Base-by-base conservation (phyloP, 306 rosid genomes). In the Gleditsia sinensis region DNA sequence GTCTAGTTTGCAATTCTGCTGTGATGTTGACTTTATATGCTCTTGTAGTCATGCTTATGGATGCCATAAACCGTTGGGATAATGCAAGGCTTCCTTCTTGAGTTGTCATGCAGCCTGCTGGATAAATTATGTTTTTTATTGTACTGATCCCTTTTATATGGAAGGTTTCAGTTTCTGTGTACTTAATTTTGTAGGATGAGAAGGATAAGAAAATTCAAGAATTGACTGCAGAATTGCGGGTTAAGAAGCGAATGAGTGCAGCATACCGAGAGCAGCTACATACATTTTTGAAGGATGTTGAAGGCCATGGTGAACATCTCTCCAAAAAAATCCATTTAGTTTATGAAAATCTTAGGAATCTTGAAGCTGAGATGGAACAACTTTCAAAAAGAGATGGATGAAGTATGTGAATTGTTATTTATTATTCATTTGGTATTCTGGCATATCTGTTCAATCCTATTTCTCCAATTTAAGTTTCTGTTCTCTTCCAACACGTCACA, bases 131-230 rank as follows among this genome's bases (percentile, higher is more conserved):
- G 36, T 27, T 32, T 12, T 21, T 45, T 17, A 21, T 62, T 63
- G 50, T 63, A 6, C 51, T 17, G n/a, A 28, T 12, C 17, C 28
- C 36, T 45, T 67, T n/a, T 46, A 1, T 50, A 45, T 67, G 40
- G 25, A 23, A 55, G 34, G 13, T 24, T 23, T 23, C 61, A 9
- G 7, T 67, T 45, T 46, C 57, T 9, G 43, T 67, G 17, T 67
- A 28, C n/a, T 56, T 51, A 43, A 19, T 45, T 27, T 3, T 75
- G 56, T 37, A 75, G 80, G 80, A 65, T 65, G 67, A 75, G 56
- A 75, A 75, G 80, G 80, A 75, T 66, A 75, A 30, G 80, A 75
- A 65, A 65, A 75, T 75, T 66, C 73, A 51, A 69, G 80, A 75
- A 75, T 28, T 75, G 60, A 40, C 80, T 0, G 67, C 80, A 8